Evolutionary conservation across 1,284 basidiomycete species (phyloP), one percentile per base, ranked within the genome.

Genomic region (Irpex sp.): DNA sequence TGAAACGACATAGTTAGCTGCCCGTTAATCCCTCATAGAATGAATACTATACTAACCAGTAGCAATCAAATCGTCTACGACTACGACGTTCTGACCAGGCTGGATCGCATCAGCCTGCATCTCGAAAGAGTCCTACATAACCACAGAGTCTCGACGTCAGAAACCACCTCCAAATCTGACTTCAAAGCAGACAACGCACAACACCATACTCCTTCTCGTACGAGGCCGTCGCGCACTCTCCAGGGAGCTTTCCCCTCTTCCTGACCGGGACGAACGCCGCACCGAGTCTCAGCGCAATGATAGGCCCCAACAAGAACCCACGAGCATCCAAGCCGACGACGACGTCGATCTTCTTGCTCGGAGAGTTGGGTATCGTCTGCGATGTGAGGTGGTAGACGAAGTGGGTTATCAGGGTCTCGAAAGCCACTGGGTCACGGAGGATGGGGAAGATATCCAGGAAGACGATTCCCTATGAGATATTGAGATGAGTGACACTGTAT

Each of bases 191-290:
- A 31, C 17, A 40, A 57, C 40, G 62, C 31, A 9, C 92, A 52
- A 77, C 73, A 38, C 97, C 97, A 72, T 99, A 99, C 75, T 99
- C 97, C 81, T 98, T 98, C 74, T 88, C 86, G 73, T 96, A 99
- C 56, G 85, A 84, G 2, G 88, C 92, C 62, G 84, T 82, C 52
- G 91, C 85, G 73, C 90, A 93, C 66, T 87, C 75, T 59, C 97
- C 97, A 4, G 97, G 97, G 31, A 99, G 84, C 77, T 99, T 99
- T 13, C 96, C 97, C 66, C 80, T 81, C 80, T 99, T 99, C 66
- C 97, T 85, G 21, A 99, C 96, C 19, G 97, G 96, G 1, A 98
- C 96, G 71, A 99, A 99, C 8, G 94, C 94, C 2, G 96, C 96
- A 26, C 94, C 94, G 44, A 99, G 81, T 62, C 97, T 83, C 72